phyloP scores from a whole-genome alignment of 2,329 filamentous ascomycete genomes.

The Cladosporium colombiae region DNA sequence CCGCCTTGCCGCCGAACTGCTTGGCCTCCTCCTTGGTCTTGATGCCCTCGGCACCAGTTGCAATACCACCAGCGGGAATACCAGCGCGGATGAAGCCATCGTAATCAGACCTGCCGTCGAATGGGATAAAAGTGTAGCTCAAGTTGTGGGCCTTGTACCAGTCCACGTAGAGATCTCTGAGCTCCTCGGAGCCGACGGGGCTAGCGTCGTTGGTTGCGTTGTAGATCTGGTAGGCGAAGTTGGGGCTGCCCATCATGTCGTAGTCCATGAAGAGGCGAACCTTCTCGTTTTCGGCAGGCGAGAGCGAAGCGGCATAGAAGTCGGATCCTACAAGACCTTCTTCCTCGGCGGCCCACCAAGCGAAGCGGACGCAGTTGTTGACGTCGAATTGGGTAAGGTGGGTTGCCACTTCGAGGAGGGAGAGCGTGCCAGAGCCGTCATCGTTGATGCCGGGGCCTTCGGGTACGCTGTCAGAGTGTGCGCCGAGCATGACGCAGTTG shows the following conservation, averaged over 20 bases:
- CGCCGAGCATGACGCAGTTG: constrained; percentile 40
- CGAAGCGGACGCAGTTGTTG: constrained; percentile 50
- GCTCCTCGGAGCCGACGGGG: constrained; percentile 64
- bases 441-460: constrained; percentile 45
- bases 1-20: constrained; percentile 39
- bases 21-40: constrained; percentile 40
- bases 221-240: constrained; percentile 56
- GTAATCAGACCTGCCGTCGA: constrained; percentile 42
- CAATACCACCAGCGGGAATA: constrained; percentile 40
- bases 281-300: constrained; percentile 35
- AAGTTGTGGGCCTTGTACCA: constrained; percentile 35
- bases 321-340: constrained; percentile 42
- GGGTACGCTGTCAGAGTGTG: constrained; percentile 41
- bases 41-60: constrained; percentile 41
- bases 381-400: constrained; percentile 49
- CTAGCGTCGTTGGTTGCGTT: constrained; percentile 54
- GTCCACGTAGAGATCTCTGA: constrained; percentile 30
- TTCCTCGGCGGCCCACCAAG: constrained; percentile 43
- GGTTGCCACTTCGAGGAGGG: constrained; percentile 40
- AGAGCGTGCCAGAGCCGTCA: constrained; percentile 41
- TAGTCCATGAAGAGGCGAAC: constrained; percentile 46
- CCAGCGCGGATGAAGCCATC: constrained; percentile 40
- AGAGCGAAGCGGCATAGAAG: constrained; percentile 41
- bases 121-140: constrained; percentile 36
- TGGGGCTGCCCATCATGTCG: constrained; percentile 58